phyloP scores from a whole-genome alignment of 305 asterid genomes.

The Fraxinus platypoda region DNA sequence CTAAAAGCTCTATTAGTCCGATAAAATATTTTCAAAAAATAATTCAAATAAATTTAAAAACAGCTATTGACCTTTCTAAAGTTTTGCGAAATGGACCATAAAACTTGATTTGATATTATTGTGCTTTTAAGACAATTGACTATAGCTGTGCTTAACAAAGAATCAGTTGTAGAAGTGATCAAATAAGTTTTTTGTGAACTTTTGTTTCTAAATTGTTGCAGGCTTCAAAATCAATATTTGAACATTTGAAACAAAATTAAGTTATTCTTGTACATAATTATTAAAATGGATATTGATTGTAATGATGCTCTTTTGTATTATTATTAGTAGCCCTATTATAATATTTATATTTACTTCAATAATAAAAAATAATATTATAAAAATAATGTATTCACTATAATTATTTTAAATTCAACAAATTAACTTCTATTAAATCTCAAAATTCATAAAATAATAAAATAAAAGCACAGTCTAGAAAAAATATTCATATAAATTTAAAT shows the following conservation, averaged over 20 bases:
- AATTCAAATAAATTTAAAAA: too few species aligned
- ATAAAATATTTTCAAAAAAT: too few species aligned
- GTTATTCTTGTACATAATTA: not conserved
- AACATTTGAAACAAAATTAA: not conserved
- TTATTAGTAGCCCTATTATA: not conserved
- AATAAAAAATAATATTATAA: too few species aligned
- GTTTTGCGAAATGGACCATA: not conserved
- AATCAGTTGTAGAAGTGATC: not conserved
- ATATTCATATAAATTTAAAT: too few species aligned
- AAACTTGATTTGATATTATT: not conserved
- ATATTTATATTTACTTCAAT: too few species aligned
- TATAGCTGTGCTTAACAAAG: not conserved
- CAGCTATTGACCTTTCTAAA: not conserved
- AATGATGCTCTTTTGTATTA: too few species aligned
- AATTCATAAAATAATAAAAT: not conserved
- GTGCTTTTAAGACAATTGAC: not conserved
- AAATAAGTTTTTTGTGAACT: not conserved
- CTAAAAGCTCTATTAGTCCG: not conserved
- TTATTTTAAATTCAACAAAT: too few species aligned
- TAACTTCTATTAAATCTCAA: not conserved
- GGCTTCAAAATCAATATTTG: not conserved
- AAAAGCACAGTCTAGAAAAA: not conserved
- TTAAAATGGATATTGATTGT: not conserved
- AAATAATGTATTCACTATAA: not conserved
- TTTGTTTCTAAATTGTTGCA: not conserved